Conservation (phyloP, 2,329 filamentous ascomycete genomes). For the Neonectria punicea region DNA sequence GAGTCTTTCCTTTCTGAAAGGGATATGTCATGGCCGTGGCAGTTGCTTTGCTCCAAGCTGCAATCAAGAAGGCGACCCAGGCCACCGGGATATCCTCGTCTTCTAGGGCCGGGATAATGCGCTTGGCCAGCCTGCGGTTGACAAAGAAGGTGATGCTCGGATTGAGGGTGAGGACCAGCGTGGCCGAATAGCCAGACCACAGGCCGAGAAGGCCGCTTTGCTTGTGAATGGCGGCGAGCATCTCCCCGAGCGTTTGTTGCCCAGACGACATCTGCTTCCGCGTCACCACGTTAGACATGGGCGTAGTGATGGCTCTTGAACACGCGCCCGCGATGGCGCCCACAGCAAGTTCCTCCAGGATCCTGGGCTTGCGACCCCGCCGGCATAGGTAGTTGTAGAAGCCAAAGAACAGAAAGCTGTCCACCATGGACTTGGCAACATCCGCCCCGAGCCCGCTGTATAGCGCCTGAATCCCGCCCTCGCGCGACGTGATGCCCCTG, state of each 20-base stretch:
- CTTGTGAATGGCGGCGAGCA: slow-evolving; percentile 69
- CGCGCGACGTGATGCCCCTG: slow-evolving; percentile 73
- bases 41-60: slow-evolving; percentile 81
- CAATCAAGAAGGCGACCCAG: slow-evolving; percentile 61
- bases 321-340: slow-evolving; percentile 80
- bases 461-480: slow-evolving; percentile 77
- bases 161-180: slow-evolving; percentile 82
- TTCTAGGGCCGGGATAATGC: slow-evolving; percentile 62
- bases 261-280: slow-evolving; percentile 76
- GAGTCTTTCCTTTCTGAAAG: slow-evolving; percentile 84
- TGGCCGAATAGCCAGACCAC: slow-evolving; percentile 90
- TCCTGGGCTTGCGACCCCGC: slow-evolving; percentile 60
- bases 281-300: slow-evolving; percentile 84
- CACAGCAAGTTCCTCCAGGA: slow-evolving; percentile 78
- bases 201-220: slow-evolving; percentile 81
- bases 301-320: slow-evolving; percentile 80
- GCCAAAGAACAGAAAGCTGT: slow-evolving; percentile 88
- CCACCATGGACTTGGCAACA: slow-evolving; percentile 73
- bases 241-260: slow-evolving; percentile 60
- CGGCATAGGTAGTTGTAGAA: slow-evolving; percentile 71
- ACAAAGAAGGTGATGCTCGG: slow-evolving; percentile 88
- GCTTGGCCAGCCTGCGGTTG: slow-evolving; percentile 75
- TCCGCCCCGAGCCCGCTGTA: slow-evolving; percentile 74
- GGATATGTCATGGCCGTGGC: slow-evolving; percentile 85
- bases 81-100: slow-evolving; percentile 52